Evolutionary conservation across 2,329 filamentous ascomycete species (phyloP).

Genomic region (Trichophyton equinum): DNA sequence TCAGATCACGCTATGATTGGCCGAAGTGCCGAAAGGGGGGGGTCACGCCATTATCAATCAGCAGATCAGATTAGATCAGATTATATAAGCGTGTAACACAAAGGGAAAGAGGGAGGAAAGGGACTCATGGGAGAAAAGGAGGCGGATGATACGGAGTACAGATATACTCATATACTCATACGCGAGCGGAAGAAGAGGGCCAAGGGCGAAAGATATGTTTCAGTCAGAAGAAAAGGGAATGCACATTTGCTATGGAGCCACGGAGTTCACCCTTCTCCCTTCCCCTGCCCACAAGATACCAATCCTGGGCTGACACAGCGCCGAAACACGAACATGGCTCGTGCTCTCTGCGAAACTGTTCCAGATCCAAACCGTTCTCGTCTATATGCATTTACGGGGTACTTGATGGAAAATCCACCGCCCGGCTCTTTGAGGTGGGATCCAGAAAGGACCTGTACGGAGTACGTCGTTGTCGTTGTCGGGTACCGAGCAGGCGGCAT

Average conservation of each 20-base stretch:
- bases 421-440: too few species aligned
- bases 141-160: not conserved
- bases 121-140: not conserved
- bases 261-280: not conserved
- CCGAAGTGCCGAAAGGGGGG: not conserved
- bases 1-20: not conserved
- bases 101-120: not conserved
- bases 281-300: not conserved
- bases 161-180: not conserved
- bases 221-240: not conserved
- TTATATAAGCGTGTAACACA: not conserved
- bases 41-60: conserved; percentile 8
- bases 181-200: not conserved
- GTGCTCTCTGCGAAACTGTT: not conserved
- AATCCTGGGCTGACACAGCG: not conserved
- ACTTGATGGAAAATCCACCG: too few species aligned
- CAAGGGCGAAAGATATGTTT: not conserved
- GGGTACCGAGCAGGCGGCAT: too few species aligned
- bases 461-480: too few species aligned
- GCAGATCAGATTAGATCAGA: conserved; percentile 13
- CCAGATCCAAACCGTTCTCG: not conserved
- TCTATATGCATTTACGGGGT: not conserved
- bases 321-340: not conserved
- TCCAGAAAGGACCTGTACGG: too few species aligned
- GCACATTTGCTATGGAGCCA: not conserved